Conservation (phyloP, 768 basidiomycete genomes). For the Amanita exitialis region DNA sequence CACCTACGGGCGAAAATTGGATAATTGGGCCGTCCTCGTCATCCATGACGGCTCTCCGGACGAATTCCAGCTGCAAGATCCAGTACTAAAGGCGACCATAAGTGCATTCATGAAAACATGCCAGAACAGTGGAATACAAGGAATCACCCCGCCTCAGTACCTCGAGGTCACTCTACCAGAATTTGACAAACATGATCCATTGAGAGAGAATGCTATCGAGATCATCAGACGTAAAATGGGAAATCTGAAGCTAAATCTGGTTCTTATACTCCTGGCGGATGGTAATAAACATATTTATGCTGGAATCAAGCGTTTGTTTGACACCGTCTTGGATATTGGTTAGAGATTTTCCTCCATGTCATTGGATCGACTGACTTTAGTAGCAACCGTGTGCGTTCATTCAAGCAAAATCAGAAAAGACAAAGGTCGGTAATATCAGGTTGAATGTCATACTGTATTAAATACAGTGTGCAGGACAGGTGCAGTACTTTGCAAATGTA, state of each 20-base stretch:
- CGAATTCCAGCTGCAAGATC: conserved; percentile 55
- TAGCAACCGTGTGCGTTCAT: conserved; percentile 69
- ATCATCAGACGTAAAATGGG: conserved; percentile 32
- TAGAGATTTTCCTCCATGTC: conserved; percentile 8
- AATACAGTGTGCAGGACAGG: conserved; percentile 34
- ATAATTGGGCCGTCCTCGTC: conserved; percentile 60
- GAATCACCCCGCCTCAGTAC: conserved; percentile 28
- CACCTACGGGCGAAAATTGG: conserved; percentile 40
- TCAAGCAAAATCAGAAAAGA: conserved; percentile 56
- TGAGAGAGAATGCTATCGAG: conserved; percentile 37
- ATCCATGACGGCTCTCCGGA: conserved; percentile 53
- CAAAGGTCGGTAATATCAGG: conserved; percentile 32
- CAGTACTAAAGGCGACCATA: conserved; percentile 33
- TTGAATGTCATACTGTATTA: conserved; percentile 12
- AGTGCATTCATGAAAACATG: conserved; percentile 57
- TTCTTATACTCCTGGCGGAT: conserved; percentile 58
- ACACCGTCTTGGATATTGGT: conserved; percentile 53
- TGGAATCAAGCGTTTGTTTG: conserved; percentile 65
- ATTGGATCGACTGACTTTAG: background rate
- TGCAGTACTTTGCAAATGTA: conserved; percentile 71
- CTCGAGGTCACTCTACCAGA: conserved; percentile 36
- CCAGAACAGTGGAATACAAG: conserved; percentile 47
- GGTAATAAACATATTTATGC: conserved; percentile 71
- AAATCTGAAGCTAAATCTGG: conserved; percentile 35
- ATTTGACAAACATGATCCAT: conserved; percentile 43